Conservation (phyloP, 306 rosid genomes). For the Echinosophora koreensis region DNA sequence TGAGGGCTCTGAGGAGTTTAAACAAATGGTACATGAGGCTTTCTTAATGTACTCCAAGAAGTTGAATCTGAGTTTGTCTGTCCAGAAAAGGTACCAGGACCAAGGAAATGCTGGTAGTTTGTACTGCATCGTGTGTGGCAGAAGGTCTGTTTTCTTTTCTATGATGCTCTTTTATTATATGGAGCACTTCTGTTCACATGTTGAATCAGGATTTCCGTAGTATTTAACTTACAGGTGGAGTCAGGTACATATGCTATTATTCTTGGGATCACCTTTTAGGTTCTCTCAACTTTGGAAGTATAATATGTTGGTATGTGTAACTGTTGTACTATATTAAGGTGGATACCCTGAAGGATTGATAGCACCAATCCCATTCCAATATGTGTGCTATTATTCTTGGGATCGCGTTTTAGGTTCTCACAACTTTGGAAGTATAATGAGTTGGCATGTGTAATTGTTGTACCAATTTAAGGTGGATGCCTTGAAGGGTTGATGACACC, state of each 20-base stretch:
- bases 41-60: constrained; percentile 77
- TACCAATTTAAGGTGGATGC: constrained; percentile 37
- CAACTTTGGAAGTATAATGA: constrained; percentile 36
- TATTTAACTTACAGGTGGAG: constrained; percentile 51
- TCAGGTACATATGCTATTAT: constrained; percentile 49
- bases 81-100: constrained; percentile 79
- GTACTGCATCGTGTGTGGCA: constrained; percentile 94
- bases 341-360: constrained; percentile 37
- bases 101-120: constrained; percentile 92
- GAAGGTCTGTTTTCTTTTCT: constrained; percentile 87
- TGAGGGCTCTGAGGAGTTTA: constrained; percentile 85
- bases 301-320: constrained; percentile 30
- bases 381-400: background rate
- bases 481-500: constrained; percentile 36
- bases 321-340: constrained; percentile 42
- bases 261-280: constrained; percentile 46
- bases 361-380: constrained; percentile 32
- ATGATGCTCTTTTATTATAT: constrained; percentile 53
- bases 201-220: constrained; percentile 57
- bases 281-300: constrained; percentile 39
- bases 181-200: constrained; percentile 56
- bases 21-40: constrained; percentile 76
- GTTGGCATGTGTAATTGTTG: constrained; percentile 37
- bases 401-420: constrained; percentile 42
- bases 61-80: constrained; percentile 67